These are phyloP conservation scores for Cryptococcus depauperatus DNA, from an alignment of 1,284 basidiomycete species.

Conservation along the genomic window DNA sequence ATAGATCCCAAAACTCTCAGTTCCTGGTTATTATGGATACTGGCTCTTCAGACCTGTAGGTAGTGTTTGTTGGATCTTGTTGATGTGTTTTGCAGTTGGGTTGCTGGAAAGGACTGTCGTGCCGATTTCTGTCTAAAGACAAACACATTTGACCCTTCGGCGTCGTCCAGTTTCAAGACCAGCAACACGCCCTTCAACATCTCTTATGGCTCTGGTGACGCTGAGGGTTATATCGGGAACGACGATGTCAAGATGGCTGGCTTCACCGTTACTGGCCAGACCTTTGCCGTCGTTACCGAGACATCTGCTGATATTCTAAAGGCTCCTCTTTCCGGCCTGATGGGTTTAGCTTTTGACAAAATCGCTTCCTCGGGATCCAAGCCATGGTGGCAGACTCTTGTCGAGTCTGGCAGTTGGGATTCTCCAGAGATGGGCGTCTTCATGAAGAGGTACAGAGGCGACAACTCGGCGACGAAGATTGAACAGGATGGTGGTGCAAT, in stretches of 20 bases:
- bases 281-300: slow-evolving; percentile 52
- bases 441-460: slow-evolving; percentile 63
- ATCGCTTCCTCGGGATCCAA: slow-evolving; percentile 45
- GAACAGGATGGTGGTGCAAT: slow-evolving; percentile 68
- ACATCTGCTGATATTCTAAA: slow-evolving; percentile 42
- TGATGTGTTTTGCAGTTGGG: slow-evolving; percentile 32
- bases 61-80: neutral
- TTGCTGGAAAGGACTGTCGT: slow-evolving; percentile 37
- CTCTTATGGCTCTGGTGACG: slow-evolving; percentile 72
- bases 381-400: slow-evolving; percentile 57
- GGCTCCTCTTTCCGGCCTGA: slow-evolving; percentile 46
- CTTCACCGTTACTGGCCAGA: slow-evolving; percentile 61
- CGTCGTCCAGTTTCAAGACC: slow-evolving; percentile 28
- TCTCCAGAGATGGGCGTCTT: slow-evolving; percentile 69
- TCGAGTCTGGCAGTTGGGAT: slow-evolving; percentile 54
- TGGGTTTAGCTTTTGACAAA: slow-evolving; percentile 48
- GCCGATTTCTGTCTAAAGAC: slow-evolving; percentile 28
- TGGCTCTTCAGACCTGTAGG: slow-evolving; percentile 47
- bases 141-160: slow-evolving; percentile 23
- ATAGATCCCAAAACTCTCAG: slow-evolving; percentile 46
- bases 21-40: slow-evolving; percentile 50
- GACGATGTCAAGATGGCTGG: slow-evolving; percentile 75
- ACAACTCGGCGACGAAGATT: slow-evolving; percentile 47
- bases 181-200: slow-evolving; percentile 54
- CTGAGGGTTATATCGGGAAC: slow-evolving; percentile 57